Evolutionary conservation across 352 stramenopile genomes (phyloP), one percentile per base, ranked within the genome.

Genomic region (Phytopythium kandeliae): DNA sequence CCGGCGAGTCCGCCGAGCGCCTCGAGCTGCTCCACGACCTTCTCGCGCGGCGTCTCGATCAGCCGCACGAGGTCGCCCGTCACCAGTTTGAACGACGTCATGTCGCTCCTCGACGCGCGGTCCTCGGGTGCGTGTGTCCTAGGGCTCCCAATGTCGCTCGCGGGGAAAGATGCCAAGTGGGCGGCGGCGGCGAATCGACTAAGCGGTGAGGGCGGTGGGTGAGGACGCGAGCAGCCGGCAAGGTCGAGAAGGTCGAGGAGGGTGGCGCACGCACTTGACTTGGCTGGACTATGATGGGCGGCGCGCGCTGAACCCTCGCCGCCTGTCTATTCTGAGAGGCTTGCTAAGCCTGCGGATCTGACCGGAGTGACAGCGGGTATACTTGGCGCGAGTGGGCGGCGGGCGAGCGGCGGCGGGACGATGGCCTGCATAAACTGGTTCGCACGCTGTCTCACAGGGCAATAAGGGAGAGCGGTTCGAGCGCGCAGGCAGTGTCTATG

Each of bases 51-150:
- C 26, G 74, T 86, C 58, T 86, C 77, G 12, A 89, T 65, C 42
- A 88, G 67, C 26, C 72, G 74, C 43, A 85, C 75, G 47, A 88
- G 62, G 57, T 88, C 77, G 42, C 68, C 63, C 16, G 71, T 76
- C 13, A 78, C 62, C 45, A 81, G 24, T 34, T 71, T 74, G 60
- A 81, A 81, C 49, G 61, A 62, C 43, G 34, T 52, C 30, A 37
- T 50, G 25, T 28, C 22, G 11, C 34, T 38, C 34, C n/a, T n/a
- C n/a, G n/a, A n/a, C n/a, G n/a, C n/a, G n/a, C n/a, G n/a, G n/a
- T n/a, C n/a, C n/a, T 35, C 7, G 31, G 31, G 31, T 7, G 6
- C 7, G 7, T 7, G 31, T 35, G 31, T 35, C 2, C 7, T 35
- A 7, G 31, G 11, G 31, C 35, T 15, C 16, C 28, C 9, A 43